Evolutionary conservation across 2,329 filamentous ascomycete genomes (phyloP).

Genomic region (Hypoxylon sp.): DNA sequence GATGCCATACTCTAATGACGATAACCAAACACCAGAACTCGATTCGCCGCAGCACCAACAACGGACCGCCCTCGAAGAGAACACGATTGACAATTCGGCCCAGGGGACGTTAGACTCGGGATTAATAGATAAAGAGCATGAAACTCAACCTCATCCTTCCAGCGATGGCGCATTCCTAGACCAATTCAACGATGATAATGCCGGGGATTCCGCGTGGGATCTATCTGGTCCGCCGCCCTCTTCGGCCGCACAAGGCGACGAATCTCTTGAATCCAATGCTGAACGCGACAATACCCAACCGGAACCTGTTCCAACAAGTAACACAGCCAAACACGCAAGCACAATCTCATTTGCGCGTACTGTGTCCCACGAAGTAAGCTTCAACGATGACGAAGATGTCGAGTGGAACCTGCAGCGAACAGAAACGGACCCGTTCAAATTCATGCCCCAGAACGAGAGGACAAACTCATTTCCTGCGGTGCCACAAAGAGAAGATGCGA

Average conservation of each 20-base stretch:
- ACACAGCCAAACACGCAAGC: conserved; percentile 67
- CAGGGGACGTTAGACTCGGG: conserved; percentile 33
- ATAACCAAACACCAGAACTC: conserved; percentile 36
- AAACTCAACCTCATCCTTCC: conserved; percentile 27
- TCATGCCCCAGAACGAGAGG: conserved; percentile 68
- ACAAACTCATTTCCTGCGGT: conserved; percentile 74
- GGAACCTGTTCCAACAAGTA: conserved; percentile 41
- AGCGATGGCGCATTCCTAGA: conserved; percentile 42
- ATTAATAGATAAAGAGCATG: conserved; percentile 31
- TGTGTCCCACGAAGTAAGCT: conserved; percentile 71
- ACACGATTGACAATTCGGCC: conserved; percentile 18
- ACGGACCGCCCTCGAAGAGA: conserved; percentile 19
- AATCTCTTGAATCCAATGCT: conserved; percentile 30
- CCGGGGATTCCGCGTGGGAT: conserved; percentile 48
- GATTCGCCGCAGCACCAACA: conserved; percentile 29
- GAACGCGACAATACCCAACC: conserved; percentile 34
- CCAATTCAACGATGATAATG: conserved; percentile 46
- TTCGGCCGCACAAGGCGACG: conserved; percentile 27
- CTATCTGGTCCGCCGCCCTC: conserved; percentile 34
- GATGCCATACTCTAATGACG: conserved; percentile 59
- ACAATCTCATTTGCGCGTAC: conserved; percentile 74
- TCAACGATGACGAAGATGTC: conserved; percentile 68
- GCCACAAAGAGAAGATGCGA: conserved; percentile 56
- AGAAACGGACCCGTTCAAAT: conserved; percentile 69
- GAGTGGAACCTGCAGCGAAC: conserved; percentile 67